phyloP scores from a whole-genome alignment of 495 filamentous ascomycete species.

The Amniculicola lignicola region DNA sequence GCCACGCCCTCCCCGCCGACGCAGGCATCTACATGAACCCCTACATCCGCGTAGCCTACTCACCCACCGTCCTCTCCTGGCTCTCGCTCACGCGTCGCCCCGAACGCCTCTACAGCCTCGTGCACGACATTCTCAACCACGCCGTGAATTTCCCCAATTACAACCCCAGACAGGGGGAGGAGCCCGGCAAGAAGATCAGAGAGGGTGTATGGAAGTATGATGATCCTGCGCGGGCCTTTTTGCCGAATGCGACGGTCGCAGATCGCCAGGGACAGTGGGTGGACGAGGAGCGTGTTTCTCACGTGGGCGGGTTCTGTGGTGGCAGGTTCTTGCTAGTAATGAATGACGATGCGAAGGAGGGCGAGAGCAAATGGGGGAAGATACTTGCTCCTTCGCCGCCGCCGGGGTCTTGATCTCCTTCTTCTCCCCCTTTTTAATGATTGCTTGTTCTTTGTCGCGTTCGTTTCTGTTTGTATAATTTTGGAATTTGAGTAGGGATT shows the following conservation, averaged over 20 bases:
- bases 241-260: not conserved
- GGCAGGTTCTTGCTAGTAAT: conserved; percentile 25
- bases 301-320: conserved; percentile 30
- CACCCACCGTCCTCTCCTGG: conserved; percentile 29
- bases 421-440: not conserved
- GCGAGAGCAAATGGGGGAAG: conserved; percentile 26
- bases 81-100: conserved; percentile 35
- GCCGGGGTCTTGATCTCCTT: not conserved
- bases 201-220: conserved; percentile 29
- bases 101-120: conserved; percentile 32
- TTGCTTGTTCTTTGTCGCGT: not conserved
- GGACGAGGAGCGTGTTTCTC: conserved; percentile 8
- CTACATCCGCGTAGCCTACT: conserved; percentile 40
- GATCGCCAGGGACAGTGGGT: conserved; percentile 10
- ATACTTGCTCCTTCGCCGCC: conserved; percentile 16
- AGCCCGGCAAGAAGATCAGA: conserved; percentile 23
- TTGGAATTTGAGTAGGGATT: not conserved
- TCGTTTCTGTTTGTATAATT: not conserved
- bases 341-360: conserved; percentile 22
- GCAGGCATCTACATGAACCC: conserved; percentile 42
- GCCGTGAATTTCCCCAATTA: conserved; percentile 17
- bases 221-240: conserved; percentile 9
- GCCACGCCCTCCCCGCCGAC: conserved; percentile 15
- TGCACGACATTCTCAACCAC: conserved; percentile 34
- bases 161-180: conserved; percentile 27